These are phyloP conservation scores for Debaryomyces psychrophilus DNA, from an alignment of 1,139 yeast genomes.

Conservation along the genomic window DNA sequence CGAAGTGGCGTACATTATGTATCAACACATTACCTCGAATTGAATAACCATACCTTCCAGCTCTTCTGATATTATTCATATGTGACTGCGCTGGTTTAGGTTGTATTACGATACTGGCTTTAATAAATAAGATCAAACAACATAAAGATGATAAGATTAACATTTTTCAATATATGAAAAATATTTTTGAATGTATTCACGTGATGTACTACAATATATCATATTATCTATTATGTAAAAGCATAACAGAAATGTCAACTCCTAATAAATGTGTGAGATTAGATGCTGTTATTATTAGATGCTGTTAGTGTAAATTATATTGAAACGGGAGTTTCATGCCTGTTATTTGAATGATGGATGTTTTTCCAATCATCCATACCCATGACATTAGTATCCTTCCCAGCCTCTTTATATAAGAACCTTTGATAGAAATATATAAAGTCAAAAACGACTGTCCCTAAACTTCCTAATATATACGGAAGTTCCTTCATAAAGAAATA, in stretches of 20 bases:
- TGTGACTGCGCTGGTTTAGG: background rate
- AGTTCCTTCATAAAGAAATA: slow-evolving; percentile 67
- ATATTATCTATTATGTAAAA: background rate
- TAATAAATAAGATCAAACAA: background rate
- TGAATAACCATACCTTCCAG: background rate
- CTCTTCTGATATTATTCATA: slow-evolving; percentile 1
- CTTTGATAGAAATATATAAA: slow-evolving; percentile 71
- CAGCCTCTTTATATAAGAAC: slow-evolving; percentile 36
- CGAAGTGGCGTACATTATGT: background rate
- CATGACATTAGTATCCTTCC: slow-evolving; percentile 31
- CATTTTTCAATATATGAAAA: slow-evolving; percentile 1
- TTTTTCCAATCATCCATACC: slow-evolving; percentile 29
- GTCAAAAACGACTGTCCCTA: slow-evolving; percentile 86
- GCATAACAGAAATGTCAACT: background rate
- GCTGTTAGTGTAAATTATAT: background rate
- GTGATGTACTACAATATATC: background rate
- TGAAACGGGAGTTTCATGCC: background rate
- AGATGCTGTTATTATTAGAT: background rate
- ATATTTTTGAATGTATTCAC: slow-evolving; percentile 8
- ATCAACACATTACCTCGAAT: background rate
- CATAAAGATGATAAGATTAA: background rate
- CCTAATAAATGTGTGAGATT: background rate
- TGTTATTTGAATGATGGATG: background rate
- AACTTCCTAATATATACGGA: slow-evolving; percentile 83
- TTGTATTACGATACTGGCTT: background rate